phyloP scores from a whole-genome alignment of 257 asterid genomes.

The Lithospermum erythrorhizon region DNA sequence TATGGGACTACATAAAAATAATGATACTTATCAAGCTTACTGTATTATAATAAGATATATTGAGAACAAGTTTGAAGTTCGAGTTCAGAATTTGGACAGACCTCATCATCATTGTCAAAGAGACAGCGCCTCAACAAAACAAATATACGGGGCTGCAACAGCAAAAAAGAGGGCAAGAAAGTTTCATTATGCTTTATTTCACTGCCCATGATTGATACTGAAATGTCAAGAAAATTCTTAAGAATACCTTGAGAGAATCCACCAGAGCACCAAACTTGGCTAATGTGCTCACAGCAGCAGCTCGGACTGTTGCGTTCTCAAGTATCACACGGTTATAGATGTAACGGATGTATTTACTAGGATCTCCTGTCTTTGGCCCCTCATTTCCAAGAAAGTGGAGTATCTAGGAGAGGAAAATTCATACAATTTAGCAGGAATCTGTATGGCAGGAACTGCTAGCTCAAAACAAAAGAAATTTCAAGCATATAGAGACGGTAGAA shows the following conservation, averaged over 20 bases:
- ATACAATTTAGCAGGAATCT: too few relatives aligned
- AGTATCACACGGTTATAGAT: constrained; percentile 84
- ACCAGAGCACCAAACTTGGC: constrained; percentile 87
- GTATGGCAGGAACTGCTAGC: neutral
- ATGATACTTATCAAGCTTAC: neutral
- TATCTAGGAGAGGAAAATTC: constrained; percentile 25
- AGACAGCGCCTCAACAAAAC: constrained; percentile 74
- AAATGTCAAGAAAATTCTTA: constrained; percentile 7
- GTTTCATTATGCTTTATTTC: constrained; percentile 14
- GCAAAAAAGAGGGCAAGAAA: constrained; percentile 6
- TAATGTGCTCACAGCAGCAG: constrained; percentile 91
- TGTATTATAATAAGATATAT: constrained; percentile 1
- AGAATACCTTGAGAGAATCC: constrained; percentile 67
- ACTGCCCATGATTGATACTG: neutral
- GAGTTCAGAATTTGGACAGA: constrained; percentile 16
- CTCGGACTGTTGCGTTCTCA: constrained; percentile 93
- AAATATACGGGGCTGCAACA: constrained; percentile 84
- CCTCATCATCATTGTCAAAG: constrained; percentile 89
- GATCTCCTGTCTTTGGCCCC: constrained; percentile 94
- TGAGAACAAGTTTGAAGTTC: neutral
- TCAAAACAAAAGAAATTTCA: constrained; percentile 4
- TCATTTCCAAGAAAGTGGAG: constrained; percentile 95
- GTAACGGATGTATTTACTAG: constrained; percentile 81
- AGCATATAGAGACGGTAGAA: neutral
- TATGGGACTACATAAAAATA: neutral